These are phyloP conservation scores for Boletus vermiculosoides DNA, from an alignment of 768 basidiomycete genomes.

Conservation along the genomic window DNA sequence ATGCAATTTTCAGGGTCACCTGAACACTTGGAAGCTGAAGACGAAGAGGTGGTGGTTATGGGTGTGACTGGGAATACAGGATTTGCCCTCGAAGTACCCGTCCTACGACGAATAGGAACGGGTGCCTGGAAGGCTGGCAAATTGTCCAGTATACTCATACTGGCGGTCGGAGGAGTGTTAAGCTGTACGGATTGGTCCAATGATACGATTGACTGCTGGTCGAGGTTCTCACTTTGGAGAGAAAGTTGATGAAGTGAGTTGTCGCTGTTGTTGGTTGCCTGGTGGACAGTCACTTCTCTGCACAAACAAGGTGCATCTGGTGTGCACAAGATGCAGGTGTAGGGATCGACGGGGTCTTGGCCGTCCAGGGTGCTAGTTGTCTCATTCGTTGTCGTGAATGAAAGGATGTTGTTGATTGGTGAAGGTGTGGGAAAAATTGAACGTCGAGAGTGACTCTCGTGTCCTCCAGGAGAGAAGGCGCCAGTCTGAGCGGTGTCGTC, in stretches of 20 bases:
- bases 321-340: constrained; percentile 71
- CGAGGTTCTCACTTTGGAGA: constrained; percentile 13
- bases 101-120: constrained; percentile 71
- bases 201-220: constrained; percentile 14
- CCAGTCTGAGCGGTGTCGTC: constrained; percentile 33
- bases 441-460: constrained; percentile 23
- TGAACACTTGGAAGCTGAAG: constrained; percentile 53
- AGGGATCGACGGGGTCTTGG: constrained; percentile 33
- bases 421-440: constrained; percentile 32
- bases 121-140: constrained; percentile 79
- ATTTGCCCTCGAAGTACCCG: constrained; percentile 38
- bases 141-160: constrained; percentile 68
- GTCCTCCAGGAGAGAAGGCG: constrained; percentile 34
- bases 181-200: constrained; percentile 30
- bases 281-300: constrained; percentile 59
- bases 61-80: constrained; percentile 55
- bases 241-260: constrained; percentile 12
- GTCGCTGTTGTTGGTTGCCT: constrained; percentile 30
- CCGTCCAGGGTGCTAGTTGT: constrained; percentile 34
- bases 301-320: constrained; percentile 75
- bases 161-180: constrained; percentile 27
- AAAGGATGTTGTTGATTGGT: constrained; percentile 34
- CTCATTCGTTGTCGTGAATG: constrained; percentile 35
- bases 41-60: constrained; percentile 29
- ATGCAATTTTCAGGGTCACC: constrained; percentile 85